A percentile compares a stretch with the other conserved stretches of the same genome.
Evolutionary conservation across 306 rosid species (phyloP).

Genomic region (Fragaria vesca): DNA sequence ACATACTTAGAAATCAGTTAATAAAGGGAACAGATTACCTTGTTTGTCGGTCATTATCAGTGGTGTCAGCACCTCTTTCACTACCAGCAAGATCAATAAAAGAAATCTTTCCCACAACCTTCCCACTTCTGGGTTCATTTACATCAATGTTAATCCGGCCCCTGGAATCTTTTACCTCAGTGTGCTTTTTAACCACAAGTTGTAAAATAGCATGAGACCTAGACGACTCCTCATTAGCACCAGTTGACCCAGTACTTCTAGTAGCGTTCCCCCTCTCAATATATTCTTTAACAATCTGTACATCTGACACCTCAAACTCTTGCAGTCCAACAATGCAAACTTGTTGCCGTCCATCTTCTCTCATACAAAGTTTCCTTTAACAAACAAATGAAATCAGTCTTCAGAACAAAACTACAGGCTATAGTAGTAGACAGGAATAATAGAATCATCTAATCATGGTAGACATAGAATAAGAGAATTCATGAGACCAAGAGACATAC

Average conservation of each 20-base stretch:
- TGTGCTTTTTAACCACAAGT: conserved; percentile 79
- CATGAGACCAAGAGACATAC: conserved; percentile 34
- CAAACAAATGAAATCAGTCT: conserved; percentile 22
- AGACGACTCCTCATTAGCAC: conserved; percentile 99
- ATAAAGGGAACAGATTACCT: conserved; percentile 44
- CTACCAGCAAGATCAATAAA: conserved; percentile 99
- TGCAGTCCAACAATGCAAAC: conserved; percentile 99
- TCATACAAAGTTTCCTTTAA: conserved; percentile 91
- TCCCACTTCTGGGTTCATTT: conserved; percentile 78
- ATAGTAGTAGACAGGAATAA: neutral
- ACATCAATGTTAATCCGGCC: conserved; percentile 68
- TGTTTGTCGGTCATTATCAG: conserved; percentile 98
- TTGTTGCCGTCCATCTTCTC: conserved; percentile 97
- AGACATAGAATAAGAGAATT: neutral
- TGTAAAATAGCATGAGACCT: conserved; percentile 99
- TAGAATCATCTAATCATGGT: neutral
- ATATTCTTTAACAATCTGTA: conserved; percentile 86
- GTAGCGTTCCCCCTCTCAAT: conserved; percentile 93
- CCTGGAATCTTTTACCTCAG: conserved; percentile 69
- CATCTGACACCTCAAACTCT: conserved; percentile 98
- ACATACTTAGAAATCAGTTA: neutral
- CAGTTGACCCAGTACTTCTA: conserved; percentile 97
- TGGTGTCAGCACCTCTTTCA: conserved; percentile 99
- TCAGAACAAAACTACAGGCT: conserved; percentile 1
- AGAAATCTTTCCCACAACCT: conserved; percentile 93